A percentile compares a stretch with the other conserved stretches of the same genome.
These are phyloP conservation scores for Extremus antarcticus DNA, from an alignment of 495 filamentous ascomycete genomes.

Conservation along the genomic window DNA sequence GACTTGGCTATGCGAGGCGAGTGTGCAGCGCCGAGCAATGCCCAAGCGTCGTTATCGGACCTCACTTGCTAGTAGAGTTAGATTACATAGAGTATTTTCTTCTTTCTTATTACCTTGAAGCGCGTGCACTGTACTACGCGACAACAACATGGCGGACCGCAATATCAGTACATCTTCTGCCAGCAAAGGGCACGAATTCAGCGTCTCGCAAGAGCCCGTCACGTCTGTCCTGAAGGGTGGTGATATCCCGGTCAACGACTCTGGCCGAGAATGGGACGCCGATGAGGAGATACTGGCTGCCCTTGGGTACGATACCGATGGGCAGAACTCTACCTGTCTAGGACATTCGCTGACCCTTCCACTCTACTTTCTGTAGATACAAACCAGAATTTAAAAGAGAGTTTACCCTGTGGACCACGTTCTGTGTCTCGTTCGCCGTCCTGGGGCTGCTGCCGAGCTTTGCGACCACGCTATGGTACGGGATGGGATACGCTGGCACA, in stretches of 20 bases:
- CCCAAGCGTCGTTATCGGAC: not conserved
- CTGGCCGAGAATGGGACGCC: constrained; percentile 38
- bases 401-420: constrained; percentile 73
- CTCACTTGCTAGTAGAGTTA: not conserved
- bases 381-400: constrained; percentile 67
- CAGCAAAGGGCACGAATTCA: constrained; percentile 13
- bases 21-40: not conserved
- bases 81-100: not conserved
- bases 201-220: constrained; percentile 46
- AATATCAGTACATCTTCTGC: constrained; percentile 18
- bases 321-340: too few relatives aligned
- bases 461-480: constrained; percentile 65
- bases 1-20: not conserved
- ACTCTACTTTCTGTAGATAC: too few relatives aligned
- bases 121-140: not conserved
- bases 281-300: constrained; percentile 62
- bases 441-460: constrained; percentile 64
- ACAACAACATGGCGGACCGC: constrained; percentile 13
- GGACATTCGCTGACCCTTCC: too few relatives aligned
- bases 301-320: too few relatives aligned
- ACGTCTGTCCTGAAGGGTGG: constrained; percentile 57
- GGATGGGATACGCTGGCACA: constrained; percentile 72
- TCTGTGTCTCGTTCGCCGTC: constrained; percentile 69
- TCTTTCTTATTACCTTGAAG: not conserved
- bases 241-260: constrained; percentile 44